Evolutionary conservation across 2,329 filamentous ascomycete genomes (phyloP).

Genomic region (Amauroascus niger): DNA sequence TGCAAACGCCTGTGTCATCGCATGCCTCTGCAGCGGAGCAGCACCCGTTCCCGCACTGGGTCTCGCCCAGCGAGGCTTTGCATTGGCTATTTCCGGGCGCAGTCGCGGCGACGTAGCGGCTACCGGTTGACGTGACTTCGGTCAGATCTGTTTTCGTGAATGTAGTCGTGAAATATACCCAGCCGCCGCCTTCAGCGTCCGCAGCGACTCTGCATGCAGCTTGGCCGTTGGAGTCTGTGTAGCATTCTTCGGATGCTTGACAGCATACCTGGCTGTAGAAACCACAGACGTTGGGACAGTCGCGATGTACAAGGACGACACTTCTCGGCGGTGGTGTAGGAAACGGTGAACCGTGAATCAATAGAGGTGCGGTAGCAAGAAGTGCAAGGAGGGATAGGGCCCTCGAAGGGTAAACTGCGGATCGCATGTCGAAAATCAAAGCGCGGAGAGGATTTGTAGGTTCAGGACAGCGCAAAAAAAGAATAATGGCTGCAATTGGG

Average conservation of each 20-base stretch:
- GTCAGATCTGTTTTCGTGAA: conserved; percentile 46
- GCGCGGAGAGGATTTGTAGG: no score
- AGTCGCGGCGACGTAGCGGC: conserved; percentile 29
- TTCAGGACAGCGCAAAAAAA: no score
- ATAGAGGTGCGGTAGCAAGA: conserved; percentile 17
- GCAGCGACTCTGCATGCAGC: conserved; percentile 37
- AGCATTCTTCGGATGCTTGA: conserved; percentile 37
- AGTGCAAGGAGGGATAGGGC: conserved; percentile 25
- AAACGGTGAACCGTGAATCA: conserved; percentile 27
- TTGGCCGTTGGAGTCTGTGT: conserved; percentile 41
- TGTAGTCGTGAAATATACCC: conserved; percentile 50
- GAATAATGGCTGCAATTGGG: no score
- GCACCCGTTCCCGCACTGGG: conserved; percentile 37
- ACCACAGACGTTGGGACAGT: conserved; percentile 45
- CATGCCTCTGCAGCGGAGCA: conserved; percentile 39
- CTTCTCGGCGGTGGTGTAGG: conserved; percentile 18
- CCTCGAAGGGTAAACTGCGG: neutral
- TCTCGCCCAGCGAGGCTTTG: conserved; percentile 38
- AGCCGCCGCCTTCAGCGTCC: conserved; percentile 34
- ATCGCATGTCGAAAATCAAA: conserved; percentile 10
- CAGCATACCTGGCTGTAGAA: conserved; percentile 46
- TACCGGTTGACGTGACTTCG: conserved; percentile 48
- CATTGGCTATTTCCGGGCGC: conserved; percentile 33
- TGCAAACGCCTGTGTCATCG: conserved; percentile 30
- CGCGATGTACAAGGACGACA: conserved; percentile 24